These are phyloP conservation scores for Mycena crocata DNA, from an alignment of 768 basidiomycete genomes.

Conservation along the genomic window DNA sequence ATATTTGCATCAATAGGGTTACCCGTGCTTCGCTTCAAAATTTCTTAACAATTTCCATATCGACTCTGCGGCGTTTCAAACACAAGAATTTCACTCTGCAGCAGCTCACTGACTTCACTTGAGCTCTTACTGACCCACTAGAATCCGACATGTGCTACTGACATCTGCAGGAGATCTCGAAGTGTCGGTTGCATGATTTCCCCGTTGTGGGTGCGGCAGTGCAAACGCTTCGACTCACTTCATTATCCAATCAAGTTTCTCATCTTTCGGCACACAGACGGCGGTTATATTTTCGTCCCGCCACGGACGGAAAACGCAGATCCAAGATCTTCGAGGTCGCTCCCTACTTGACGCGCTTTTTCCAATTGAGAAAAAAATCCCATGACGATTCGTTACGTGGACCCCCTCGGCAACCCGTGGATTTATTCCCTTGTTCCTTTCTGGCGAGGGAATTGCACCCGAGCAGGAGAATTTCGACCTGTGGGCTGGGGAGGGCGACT, in stretches of 20 bases:
- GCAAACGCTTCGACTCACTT: not conserved
- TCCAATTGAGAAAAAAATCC: not conserved
- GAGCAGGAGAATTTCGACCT: no score
- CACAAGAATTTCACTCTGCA: not conserved
- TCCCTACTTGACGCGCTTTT: slow-evolving; percentile 6
- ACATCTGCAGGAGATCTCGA: not conserved
- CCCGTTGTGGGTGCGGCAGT: slow-evolving; percentile 12
- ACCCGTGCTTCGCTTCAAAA: not conserved
- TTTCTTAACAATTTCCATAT: slow-evolving; percentile 15
- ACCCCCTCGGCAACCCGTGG: not conserved
- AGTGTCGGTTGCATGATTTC: slow-evolving; percentile 1
- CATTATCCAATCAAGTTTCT: not conserved
- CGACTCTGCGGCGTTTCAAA: slow-evolving; percentile 12
- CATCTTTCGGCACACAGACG: not conserved
- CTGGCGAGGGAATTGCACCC: not conserved
- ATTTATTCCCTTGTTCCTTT: not conserved
- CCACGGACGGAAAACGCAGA: not conserved
- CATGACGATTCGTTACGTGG: not conserved
- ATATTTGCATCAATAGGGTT: slow-evolving; percentile 5
- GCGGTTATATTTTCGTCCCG: slow-evolving; percentile 11
- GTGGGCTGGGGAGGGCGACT: not conserved
- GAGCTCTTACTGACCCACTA: not conserved
- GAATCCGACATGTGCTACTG: not conserved
- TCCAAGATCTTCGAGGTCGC: not conserved
- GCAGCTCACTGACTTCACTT: not conserved